A percentile compares a stretch with the other conserved stretches of the same genome.
These are phyloP conservation scores for Parietaria judaica DNA, from an alignment of 306 rosid species.

Conservation along the genomic window DNA sequence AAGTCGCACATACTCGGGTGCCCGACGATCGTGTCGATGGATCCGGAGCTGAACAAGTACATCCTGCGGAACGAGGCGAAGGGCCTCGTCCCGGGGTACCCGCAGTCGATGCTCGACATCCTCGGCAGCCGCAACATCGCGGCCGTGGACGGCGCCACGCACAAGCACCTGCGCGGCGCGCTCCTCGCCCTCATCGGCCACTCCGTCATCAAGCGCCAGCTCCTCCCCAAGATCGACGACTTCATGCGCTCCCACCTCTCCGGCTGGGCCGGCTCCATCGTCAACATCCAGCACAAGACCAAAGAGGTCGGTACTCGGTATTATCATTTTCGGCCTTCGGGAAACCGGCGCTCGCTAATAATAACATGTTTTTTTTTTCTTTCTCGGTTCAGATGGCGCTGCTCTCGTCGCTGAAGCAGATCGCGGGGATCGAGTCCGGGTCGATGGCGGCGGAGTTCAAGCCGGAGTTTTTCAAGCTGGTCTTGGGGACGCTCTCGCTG, in stretches of 20 bases:
- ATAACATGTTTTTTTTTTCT: neutral
- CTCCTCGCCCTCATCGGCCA: slow-evolving; percentile 72
- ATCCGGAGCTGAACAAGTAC: slow-evolving; percentile 83
- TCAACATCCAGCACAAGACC: slow-evolving; percentile 85
- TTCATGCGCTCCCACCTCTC: slow-evolving; percentile 65
- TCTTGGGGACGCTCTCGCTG: slow-evolving; percentile 77
- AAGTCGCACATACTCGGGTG: slow-evolving; percentile 94
- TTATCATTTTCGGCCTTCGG: neutral
- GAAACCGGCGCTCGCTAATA: neutral
- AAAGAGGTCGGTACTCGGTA: slow-evolving; percentile 60
- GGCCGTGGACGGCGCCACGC: slow-evolving; percentile 94
- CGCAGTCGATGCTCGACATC: slow-evolving; percentile 88
- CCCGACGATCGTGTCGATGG: slow-evolving; percentile 95
- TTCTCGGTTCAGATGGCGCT: slow-evolving; percentile 64
- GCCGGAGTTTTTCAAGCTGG: slow-evolving; percentile 81
- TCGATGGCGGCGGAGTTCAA: slow-evolving; percentile 39
- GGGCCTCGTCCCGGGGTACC: slow-evolving; percentile 96
- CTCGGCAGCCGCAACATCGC: slow-evolving; percentile 87
- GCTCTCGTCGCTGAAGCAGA: slow-evolving; percentile 67
- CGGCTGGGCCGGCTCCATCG: slow-evolving; percentile 52
- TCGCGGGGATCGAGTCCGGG: slow-evolving; percentile 57
- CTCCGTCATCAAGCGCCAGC: slow-evolving; percentile 49
- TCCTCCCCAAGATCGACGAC: slow-evolving; percentile 69
- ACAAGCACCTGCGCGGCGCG: slow-evolving; percentile 86
- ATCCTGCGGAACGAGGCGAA: slow-evolving; percentile 84